Evolutionary conservation across 306 rosid genomes (phyloP).

Genomic region (Lathyrus aphaca): DNA sequence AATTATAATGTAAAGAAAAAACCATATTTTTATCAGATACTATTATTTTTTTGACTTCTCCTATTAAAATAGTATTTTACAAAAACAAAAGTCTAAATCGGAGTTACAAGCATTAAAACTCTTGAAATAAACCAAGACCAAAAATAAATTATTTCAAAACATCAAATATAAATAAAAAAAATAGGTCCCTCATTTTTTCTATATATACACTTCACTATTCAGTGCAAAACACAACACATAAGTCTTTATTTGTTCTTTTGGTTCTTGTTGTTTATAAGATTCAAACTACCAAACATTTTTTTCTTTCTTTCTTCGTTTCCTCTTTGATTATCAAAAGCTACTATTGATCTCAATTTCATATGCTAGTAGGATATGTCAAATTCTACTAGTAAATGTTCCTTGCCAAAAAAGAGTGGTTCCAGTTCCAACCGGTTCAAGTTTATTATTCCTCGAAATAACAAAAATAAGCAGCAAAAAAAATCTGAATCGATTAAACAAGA

Average conservation of each 20-base stretch:
- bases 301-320: neutral
- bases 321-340: neutral
- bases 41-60: neutral
- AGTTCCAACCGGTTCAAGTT: conserved; percentile 36
- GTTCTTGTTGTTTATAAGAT: neutral
- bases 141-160: neutral
- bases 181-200: neutral
- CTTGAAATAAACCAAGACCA: neutral
- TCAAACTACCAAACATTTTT: neutral
- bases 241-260: neutral
- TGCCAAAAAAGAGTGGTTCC: conserved; percentile 33
- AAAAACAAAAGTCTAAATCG: neutral
- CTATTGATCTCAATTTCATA: neutral
- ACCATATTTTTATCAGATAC: too few relatives aligned
- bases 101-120: neutral
- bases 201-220: neutral
- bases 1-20: too few relatives aligned
- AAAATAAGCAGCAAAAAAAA: conserved; percentile 31
- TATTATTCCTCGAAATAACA: conserved; percentile 32
- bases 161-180: neutral
- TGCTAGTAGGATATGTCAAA: conserved; percentile 41
- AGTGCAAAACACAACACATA: neutral
- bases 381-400: conserved; percentile 30
- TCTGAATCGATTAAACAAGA: conserved; percentile 19
- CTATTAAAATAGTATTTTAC: too few relatives aligned